phyloP scores from a whole-genome alignment of 2,329 filamentous ascomycete species.

The Cadophora gregata region DNA sequence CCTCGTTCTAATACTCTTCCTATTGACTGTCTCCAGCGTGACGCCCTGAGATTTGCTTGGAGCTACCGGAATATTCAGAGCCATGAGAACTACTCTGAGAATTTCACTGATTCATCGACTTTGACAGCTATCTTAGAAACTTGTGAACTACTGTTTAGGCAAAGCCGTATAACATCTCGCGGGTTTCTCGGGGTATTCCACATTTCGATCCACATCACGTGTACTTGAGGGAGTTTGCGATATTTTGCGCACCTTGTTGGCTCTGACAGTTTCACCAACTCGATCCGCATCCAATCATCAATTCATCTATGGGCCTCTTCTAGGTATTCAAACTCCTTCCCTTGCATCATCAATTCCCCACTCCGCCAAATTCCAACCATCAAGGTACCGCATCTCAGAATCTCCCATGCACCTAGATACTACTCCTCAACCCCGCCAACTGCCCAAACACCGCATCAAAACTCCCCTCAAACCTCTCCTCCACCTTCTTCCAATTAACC shows the following conservation, averaged over 20 bases:
- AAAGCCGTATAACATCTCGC: no score
- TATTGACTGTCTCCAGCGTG: no score
- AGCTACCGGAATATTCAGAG: no score
- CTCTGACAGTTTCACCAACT: not conserved
- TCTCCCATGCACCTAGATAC: slow-evolving; percentile 14
- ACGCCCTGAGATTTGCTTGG: no score
- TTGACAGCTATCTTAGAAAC: no score
- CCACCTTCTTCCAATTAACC: slow-evolving; percentile 77
- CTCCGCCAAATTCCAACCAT: not conserved
- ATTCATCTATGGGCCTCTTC: not conserved
- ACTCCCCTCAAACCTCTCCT: slow-evolving; percentile 62
- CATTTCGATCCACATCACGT: not conserved
- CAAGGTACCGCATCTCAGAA: slow-evolving; percentile 2
- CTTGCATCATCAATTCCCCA: not conserved
- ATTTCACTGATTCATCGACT: no score
- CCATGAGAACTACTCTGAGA: no score
- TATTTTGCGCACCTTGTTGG: not conserved
- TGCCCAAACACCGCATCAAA: slow-evolving; percentile 45
- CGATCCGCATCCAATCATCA: no score
- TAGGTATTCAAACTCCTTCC: no score
- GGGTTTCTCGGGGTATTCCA: no score
- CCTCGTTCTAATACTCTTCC: no score
- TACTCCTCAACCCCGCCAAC: slow-evolving; percentile 33
- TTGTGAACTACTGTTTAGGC: no score
- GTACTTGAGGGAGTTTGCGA: not conserved